Base-by-base conservation (phyloP, 2,329 filamentous ascomycete species). In the Dothiorella sarmentorum region DNA sequence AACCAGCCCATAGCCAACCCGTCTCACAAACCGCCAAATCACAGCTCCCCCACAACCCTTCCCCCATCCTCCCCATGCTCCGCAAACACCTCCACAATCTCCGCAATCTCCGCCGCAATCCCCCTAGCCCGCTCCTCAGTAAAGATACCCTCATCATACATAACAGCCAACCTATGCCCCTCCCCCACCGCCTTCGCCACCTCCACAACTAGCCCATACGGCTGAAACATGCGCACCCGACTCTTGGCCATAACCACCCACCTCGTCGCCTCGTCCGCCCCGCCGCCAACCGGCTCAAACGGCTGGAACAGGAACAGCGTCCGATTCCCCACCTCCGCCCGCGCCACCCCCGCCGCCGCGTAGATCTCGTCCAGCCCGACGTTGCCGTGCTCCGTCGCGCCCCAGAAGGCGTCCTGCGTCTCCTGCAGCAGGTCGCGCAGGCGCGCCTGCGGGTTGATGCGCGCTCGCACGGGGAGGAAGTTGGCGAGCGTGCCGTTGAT, bases 401-500 rank as follows among this genome's bases (percentile, higher is more conserved):
- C 44, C 69, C 69, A 72, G 63, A 72, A 70, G 10, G 20, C 13
- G 29, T 15, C 43, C 22, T 58, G 56, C 2, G 43, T 47, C 4
- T 61, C 56, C 4, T 61, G 52, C 2, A 71, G 62, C 52, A 67
- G 63, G 3, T 58, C 56, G 0, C 38, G 22, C 5, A 69, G 29
- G 26, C 7, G 9, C 13, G 42, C 53, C 7, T 61, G 35, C 7
- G 26, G 22, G 17, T 11, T 59, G 51, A 70, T 51, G 3, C 27
- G 24, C 2, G 62, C 61, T n/a, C 69, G 67, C 49, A 73, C 61
- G 1, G 72, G 71, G 9, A 75, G 63, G 60, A 76, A 75, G 63
- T 75, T 74, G 26, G 73, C 73, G 42, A 66, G 66, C 1, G 66
- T 71, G 18, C 74, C 73, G 61, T 72, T 71, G 63, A 75, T 71